phyloP scores from a whole-genome alignment of 768 basidiomycete species.

The Pleurotus giganteus region DNA sequence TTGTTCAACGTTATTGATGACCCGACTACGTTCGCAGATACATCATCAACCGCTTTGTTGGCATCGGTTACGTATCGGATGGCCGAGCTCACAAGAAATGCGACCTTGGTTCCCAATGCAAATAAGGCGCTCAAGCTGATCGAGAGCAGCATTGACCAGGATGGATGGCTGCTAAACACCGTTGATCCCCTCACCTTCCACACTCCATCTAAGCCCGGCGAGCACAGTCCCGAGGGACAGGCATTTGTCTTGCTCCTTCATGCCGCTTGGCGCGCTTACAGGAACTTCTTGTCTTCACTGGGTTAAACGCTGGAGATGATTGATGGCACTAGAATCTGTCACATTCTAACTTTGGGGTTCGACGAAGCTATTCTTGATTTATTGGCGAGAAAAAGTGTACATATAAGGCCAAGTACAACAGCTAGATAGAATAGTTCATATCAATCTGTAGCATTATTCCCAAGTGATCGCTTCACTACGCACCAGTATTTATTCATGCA shows the following conservation, averaged over 20 bases:
- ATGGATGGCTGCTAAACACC: constrained; percentile 43
- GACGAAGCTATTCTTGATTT: constrained; percentile 9
- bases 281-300: constrained; percentile 4
- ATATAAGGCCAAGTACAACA: neutral
- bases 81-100: constrained; percentile 38
- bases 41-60: constrained; percentile 54
- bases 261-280: constrained; percentile 33
- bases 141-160: constrained; percentile 31
- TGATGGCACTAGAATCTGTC: neutral
- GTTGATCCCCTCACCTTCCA: constrained; percentile 53
- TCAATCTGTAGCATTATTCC: neutral
- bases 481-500: too few species aligned
- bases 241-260: constrained; percentile 57
- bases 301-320: neutral
- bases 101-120: constrained; percentile 26
- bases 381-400: constrained; percentile 6
- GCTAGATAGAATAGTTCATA: neutral
- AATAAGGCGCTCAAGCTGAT: constrained; percentile 37
- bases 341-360: neutral
- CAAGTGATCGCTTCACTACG: neutral
- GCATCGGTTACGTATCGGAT: constrained; percentile 56
- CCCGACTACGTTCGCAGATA: constrained; percentile 48
- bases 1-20: constrained; percentile 54
- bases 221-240: constrained; percentile 56
- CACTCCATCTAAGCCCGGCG: constrained; percentile 29